Percentiles rank a stretch among this genome's conserved stretches.
Conservation (phyloP, 2,329 filamentous ascomycete genomes). For the Talaromyces islandicus region DNA sequence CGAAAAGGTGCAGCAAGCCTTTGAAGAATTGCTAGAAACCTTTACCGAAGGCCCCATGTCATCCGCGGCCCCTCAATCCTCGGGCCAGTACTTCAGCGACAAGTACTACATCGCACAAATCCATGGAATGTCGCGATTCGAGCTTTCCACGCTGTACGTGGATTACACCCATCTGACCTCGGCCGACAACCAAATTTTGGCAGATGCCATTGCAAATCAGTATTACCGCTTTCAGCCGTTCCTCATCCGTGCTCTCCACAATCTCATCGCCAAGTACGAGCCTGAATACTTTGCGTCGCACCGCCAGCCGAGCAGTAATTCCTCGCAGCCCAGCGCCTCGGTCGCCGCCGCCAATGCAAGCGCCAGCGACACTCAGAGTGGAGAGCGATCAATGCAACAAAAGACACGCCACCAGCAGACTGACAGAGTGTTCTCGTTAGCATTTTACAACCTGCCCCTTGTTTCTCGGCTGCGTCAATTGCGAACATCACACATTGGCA, state of each 20-base stretch:
- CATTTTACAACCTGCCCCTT: slow-evolving; percentile 87
- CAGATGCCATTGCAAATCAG: slow-evolving; percentile 77
- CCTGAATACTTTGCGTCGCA: slow-evolving; percentile 91
- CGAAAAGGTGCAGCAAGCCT: slow-evolving; percentile 56
- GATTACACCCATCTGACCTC: slow-evolving; percentile 71
- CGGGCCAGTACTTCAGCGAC: slow-evolving; percentile 51
- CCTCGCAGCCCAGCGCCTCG: slow-evolving; percentile 63
- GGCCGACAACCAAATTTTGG: slow-evolving; percentile 72
- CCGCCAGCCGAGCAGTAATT: slow-evolving; percentile 68
- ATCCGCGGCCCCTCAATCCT: slow-evolving; percentile 35
- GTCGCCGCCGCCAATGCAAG: slow-evolving; percentile 54
- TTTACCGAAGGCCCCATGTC: slow-evolving; percentile 53
- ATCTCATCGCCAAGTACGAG: slow-evolving; percentile 89
- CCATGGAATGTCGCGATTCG: slow-evolving; percentile 55
- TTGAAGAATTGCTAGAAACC: slow-evolving; percentile 59
- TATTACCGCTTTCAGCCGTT: slow-evolving; percentile 96
- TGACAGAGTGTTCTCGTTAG: slow-evolving; percentile 88
- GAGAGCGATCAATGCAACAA: slow-evolving; percentile 50
- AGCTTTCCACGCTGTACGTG: slow-evolving; percentile 60
- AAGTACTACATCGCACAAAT: slow-evolving; percentile 65
- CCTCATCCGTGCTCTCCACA: slow-evolving; percentile 80
- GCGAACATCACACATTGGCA: slow-evolving; percentile 83
- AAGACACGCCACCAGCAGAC: slow-evolving; percentile 90
- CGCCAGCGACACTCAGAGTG: slow-evolving; percentile 54
- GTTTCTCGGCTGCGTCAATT: slow-evolving; percentile 81